These are phyloP conservation scores for Diutina mesorugosa DNA, from an alignment of 1,139 yeast species.

Conservation along the genomic window DNA sequence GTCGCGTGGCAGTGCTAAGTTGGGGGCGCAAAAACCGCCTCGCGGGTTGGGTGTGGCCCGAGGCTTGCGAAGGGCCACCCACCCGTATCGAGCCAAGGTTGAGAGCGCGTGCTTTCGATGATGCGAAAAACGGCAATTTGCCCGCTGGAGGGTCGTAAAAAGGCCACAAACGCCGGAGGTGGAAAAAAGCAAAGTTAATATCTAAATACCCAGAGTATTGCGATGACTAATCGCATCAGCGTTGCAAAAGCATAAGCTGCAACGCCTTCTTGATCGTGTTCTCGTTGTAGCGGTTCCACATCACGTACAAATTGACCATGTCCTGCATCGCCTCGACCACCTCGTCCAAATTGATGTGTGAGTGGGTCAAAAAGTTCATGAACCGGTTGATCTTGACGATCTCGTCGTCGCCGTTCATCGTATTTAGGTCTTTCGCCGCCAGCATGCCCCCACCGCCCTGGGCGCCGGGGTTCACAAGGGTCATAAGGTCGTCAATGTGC, in stretches of 20 bases:
- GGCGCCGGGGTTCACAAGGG: conserved; percentile 7
- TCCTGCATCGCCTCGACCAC: conserved; percentile 78
- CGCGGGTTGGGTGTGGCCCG: no score
- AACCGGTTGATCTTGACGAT: conserved; percentile 36
- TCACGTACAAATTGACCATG: conserved; percentile 60
- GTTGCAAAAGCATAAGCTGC: conserved; percentile 23
- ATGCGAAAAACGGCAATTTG: neutral
- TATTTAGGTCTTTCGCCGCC: neutral
- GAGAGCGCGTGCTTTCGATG: neutral
- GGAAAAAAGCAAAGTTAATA: neutral
- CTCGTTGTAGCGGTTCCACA: conserved; percentile 81
- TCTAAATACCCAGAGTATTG: neutral
- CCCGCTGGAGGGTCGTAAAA: neutral
- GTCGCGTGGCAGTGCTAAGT: no score
- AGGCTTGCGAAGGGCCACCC: neutral
- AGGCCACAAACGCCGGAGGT: neutral
- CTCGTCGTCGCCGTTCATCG: conserved; percentile 18
- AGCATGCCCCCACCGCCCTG: neutral
- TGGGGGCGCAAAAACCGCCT: no score
- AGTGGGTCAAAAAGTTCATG: conserved; percentile 55
- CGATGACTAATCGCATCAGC: neutral
- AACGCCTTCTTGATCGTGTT: conserved; percentile 25
- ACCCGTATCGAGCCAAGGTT: neutral
- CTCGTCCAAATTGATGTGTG: conserved; percentile 66
- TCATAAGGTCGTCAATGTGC: conserved; percentile 30